Evolutionary conservation across 202 grass and related monocot species (phyloP), one percentile per base, ranked within the genome.

Genomic region (Setaria viridis): DNA sequence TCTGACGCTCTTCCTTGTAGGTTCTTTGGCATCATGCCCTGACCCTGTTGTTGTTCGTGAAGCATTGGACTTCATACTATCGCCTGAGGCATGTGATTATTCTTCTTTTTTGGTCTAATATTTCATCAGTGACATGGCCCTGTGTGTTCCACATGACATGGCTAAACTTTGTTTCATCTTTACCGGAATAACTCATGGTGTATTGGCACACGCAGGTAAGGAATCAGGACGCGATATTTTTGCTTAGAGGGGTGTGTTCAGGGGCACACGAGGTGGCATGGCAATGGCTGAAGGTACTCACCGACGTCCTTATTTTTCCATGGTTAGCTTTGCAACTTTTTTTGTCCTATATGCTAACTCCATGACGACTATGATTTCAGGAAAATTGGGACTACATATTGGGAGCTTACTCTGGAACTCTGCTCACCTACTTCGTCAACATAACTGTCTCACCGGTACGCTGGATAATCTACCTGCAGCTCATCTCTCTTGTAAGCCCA

Each of bases 371-470:
- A 9, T 70, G 71, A 39, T 92, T 92, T 54, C 90, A 98, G 96
- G 93, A 94, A 46, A 94, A 98, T 78, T 98, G 96, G 93, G 91
- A 91, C 53, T 81, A 98, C 86, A 94, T 98, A 79, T 68, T 85
- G 70, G 81, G 84, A 67, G 91, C 93, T 55, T 94, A 89, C 85
- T 93, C 95, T 78, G 96, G 96, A 69, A 88, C 90, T 87, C 72
- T 98, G 25, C 72, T 95, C 32, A 98, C 90, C 45, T 76, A 82
- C 46, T 95, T 98, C 19, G 74, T 98, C 48, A 58, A 79, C 69
- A 64, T 53, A 54, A 88, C 86, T 1, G 90, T 94, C 46, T 95
- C 96, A 5, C 83, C 81, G 73, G 95, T 98, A 78, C 13, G 59
- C 43, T 35, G 7, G 48, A 13, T 71, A 37, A 48, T 8, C 50